phyloP scores from a whole-genome alignment of 257 asterid genomes.

The Primulina tabacum region DNA sequence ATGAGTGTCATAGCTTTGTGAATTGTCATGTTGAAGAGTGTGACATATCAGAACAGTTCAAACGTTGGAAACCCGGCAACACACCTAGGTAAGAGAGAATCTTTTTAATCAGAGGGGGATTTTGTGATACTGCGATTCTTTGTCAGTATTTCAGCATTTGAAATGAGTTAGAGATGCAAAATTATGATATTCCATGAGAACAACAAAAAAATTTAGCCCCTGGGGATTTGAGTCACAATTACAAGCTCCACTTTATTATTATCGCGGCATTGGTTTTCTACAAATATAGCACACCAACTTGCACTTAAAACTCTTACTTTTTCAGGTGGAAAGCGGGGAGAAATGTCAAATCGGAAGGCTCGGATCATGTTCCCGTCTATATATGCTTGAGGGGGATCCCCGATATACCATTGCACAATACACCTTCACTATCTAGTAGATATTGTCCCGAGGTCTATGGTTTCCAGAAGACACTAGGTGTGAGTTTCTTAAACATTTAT shows the following conservation, averaged over 20 bases:
- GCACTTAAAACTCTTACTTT: conserved; percentile 7
- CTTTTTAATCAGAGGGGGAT: conserved; percentile 11
- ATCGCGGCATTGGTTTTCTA: background rate
- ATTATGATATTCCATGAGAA: background rate
- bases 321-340: conserved; percentile 61
- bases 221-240: background rate
- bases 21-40: conserved; percentile 86
- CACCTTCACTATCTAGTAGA: conserved; percentile 82
- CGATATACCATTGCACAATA: conserved; percentile 52
- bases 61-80: conserved; percentile 85
- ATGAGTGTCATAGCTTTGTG: conserved; percentile 56
- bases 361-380: conserved; percentile 93
- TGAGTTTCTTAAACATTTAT: conserved; percentile 25
- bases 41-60: conserved; percentile 70
- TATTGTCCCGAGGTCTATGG: conserved; percentile 89
- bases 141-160: conserved; percentile 3
- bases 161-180: background rate
- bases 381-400: conserved; percentile 59
- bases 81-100: conserved; percentile 58
- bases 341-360: conserved; percentile 81
- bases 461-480: conserved; percentile 87
- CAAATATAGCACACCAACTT: background rate
- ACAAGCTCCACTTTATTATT: background rate
- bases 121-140: conserved; percentile 14
- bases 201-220: background rate